Percentiles rank a stretch among this genome's conserved stretches.
Evolutionary conservation across 2,329 filamentous ascomycete species (phyloP).

Genomic region (Scedosporium apiospermum): DNA sequence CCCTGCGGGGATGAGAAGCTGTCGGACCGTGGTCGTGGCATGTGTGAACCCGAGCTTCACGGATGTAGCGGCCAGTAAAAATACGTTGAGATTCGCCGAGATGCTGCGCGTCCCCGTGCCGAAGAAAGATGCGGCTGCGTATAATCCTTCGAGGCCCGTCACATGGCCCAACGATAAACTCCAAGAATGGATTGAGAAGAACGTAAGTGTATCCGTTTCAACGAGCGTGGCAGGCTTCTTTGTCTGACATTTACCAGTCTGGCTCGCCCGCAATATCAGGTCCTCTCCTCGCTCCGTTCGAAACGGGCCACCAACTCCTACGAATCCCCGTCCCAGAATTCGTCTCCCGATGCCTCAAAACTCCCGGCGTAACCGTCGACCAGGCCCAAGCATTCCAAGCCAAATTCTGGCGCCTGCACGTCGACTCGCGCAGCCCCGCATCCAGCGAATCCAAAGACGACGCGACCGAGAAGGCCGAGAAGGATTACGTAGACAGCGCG

Average conservation of each 20-base stretch:
- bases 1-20: constrained; percentile 23
- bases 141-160: constrained; percentile 18
- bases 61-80: constrained; percentile 34
- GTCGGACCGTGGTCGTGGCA: constrained; percentile 34
- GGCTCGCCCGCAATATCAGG: too few species aligned
- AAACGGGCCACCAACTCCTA: too few species aligned
- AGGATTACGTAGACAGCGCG: too few species aligned
- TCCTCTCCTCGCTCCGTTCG: too few species aligned
- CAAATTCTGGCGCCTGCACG: too few species aligned
- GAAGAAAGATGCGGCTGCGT: constrained; percentile 12
- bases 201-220: neutral
- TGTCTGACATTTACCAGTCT: too few species aligned
- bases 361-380: too few species aligned
- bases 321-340: too few species aligned
- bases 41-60: constrained; percentile 37
- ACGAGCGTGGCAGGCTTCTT: neutral
- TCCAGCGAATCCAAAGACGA: too few species aligned
- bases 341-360: too few species aligned
- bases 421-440: constrained; percentile 5
- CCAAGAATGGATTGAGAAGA: neutral
- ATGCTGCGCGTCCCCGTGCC: constrained; percentile 31
- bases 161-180: neutral
- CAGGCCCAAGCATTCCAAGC: too few species aligned
- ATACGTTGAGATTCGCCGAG: constrained; percentile 39
- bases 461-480: too few species aligned